Evolutionary conservation across 345 rosid genomes (phyloP).

Genomic region (Dipteronia dyeriana): DNA sequence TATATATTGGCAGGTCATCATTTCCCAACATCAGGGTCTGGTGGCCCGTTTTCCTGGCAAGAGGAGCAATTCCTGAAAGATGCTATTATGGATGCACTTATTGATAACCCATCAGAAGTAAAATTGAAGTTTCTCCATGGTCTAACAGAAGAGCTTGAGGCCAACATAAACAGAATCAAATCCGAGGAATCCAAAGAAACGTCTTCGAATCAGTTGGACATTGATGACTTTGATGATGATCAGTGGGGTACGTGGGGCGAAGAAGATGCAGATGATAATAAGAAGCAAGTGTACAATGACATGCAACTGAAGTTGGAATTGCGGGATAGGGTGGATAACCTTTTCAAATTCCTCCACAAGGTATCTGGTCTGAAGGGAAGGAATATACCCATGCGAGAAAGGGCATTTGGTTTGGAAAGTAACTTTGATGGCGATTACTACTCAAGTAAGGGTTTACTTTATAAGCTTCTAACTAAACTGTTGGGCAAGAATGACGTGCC

Average conservation of each 20-base stretch:
- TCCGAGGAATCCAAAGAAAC: slow-evolving; percentile 46
- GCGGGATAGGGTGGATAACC: slow-evolving; percentile 83
- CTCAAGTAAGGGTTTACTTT: slow-evolving; percentile 62
- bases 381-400: slow-evolving; percentile 56
- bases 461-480: slow-evolving; percentile 62
- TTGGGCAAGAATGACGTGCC: slow-evolving; percentile 66
- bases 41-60: slow-evolving; percentile 96
- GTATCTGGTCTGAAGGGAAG: slow-evolving; percentile 57
- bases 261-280: slow-evolving; percentile 55
- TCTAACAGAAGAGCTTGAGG: slow-evolving; percentile 69
- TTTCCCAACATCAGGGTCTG: slow-evolving; percentile 91
- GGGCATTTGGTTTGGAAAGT: slow-evolving; percentile 50
- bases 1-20: slow-evolving; percentile 93
- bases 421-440: slow-evolving; percentile 52
- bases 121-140: slow-evolving; percentile 76
- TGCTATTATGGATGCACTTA: slow-evolving; percentile 73
- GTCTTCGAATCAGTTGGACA: slow-evolving; percentile 46
- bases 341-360: slow-evolving; percentile 81
- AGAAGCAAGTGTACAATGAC: slow-evolving; percentile 56
- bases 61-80: slow-evolving; percentile 94
- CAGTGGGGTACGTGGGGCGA: slow-evolving; percentile 99
- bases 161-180: slow-evolving; percentile 46
- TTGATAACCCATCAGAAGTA: slow-evolving; percentile 69
- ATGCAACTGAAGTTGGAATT: slow-evolving; percentile 89
- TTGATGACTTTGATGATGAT: slow-evolving; percentile 92